phyloP scores from a whole-genome alignment of 768 basidiomycete genomes.

The Tylopilus balloui region DNA sequence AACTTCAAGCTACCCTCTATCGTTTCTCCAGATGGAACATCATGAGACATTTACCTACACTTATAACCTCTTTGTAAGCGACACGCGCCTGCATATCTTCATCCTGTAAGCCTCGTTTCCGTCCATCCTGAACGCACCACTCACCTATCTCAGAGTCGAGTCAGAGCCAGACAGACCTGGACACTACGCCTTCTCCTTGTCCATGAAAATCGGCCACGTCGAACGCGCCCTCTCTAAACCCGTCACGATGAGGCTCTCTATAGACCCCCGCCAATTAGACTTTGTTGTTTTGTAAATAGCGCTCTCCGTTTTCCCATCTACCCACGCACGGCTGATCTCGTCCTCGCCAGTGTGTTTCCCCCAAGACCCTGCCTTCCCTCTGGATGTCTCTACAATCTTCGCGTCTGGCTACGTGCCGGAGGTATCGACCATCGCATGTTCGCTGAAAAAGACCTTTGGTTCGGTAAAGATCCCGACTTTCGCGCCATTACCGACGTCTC shows the following conservation, averaged over 20 bases:
- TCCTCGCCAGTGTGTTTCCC: constrained; percentile 46
- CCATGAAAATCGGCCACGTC: constrained; percentile 50
- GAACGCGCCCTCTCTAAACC: constrained; percentile 52
- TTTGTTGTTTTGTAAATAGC: constrained; percentile 58
- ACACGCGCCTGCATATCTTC: constrained; percentile 44
- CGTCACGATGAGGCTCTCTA: constrained; percentile 39
- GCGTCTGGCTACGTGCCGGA: constrained; percentile 59
- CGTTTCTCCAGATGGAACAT: constrained; percentile 24
- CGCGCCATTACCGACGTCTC: constrained; percentile 51
- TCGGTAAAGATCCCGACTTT: constrained; percentile 66
- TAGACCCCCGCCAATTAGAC: constrained; percentile 52
- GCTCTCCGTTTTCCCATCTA: not conserved
- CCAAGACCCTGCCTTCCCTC: constrained; percentile 52
- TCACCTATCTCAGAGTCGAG: constrained; percentile 28
- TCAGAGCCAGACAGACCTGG: constrained; percentile 22
- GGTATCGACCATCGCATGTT: constrained; percentile 62
- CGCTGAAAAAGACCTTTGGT: constrained; percentile 59
- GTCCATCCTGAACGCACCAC: not conserved
- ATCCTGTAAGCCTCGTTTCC: constrained; percentile 42
- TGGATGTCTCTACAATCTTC: constrained; percentile 52
- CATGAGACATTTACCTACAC: constrained; percentile 36
- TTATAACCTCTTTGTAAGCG: constrained; percentile 43
- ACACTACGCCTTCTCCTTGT: constrained; percentile 49
- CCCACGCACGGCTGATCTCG: not conserved
- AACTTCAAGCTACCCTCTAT: constrained; percentile 16